Evolutionary conservation across 2,329 filamentous ascomycete genomes (phyloP), one percentile per base, ranked within the genome.

Genomic region (Cryoendolithus antarcticus): DNA sequence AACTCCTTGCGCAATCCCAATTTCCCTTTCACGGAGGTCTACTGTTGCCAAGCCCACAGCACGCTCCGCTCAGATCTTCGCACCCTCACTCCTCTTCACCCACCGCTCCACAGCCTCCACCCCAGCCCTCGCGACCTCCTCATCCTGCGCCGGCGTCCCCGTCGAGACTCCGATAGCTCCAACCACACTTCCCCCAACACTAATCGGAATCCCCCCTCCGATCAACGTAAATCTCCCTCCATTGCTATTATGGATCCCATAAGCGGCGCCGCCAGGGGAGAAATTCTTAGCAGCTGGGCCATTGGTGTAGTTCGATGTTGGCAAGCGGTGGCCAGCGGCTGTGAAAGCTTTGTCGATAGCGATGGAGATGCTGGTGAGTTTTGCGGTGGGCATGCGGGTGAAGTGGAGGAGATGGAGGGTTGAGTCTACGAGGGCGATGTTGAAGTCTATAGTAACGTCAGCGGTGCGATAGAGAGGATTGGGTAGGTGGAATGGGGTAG

Each of bases 261-360:
- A 74, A 0, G 67, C 70, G 1, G 60, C 54, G 1, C 71, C 70
- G 4, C 71, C 71, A 4, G 71, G 70, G 59, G 66, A 65, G 12
- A 73, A 70, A 30, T 59, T 62, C 44, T 72, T 70, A 1, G 46
- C 46, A 2, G 40, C 41, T 11, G 42, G 36, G 2, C 37, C 32
- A 9, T 45, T 47, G 41, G 69, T 69, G 54, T 74, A 75, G 2
- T 61, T 58, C 12, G 64, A 63, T 0, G 71, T 74, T 0, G 70
- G 69, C 4, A 62, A 56, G 11, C 64, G 59, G 54, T 74, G 71
- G 10, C 71, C 71, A 1, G 71, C 69, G 3, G 71, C 71, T 2
- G 71, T 75, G 51, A 72, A 74, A 10, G 71, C 71, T 45, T 74
- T 72, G 35, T 80, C 75, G 9, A 82, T 80, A 1, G 75, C 70